Conservation (phyloP, 2,329 filamentous ascomycete genomes). For the Nemania sp. region DNA sequence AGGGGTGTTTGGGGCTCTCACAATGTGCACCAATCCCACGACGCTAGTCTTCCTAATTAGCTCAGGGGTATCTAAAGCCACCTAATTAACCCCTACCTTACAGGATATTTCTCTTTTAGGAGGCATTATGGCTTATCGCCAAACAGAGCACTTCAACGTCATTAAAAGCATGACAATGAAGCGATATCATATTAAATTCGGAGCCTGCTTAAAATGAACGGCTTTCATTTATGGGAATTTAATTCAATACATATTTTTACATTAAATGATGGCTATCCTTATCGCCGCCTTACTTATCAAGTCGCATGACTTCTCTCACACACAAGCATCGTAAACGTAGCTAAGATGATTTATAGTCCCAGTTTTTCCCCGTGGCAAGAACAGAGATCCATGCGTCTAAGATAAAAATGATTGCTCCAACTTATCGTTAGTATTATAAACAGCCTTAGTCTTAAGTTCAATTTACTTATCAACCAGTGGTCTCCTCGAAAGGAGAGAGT, state of each 20-base stretch:
- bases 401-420: no score
- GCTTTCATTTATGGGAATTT: background rate
- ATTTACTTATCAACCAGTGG: no score
- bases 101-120: slow-evolving; percentile 3
- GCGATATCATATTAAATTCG: background rate
- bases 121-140: slow-evolving; percentile 4
- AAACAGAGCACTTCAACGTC: background rate
- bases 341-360: no score
- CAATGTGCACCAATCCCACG: background rate
- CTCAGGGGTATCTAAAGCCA: background rate
- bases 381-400: no score
- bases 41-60: background rate
- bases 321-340: background rate
- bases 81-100: background rate
- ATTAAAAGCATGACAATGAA: background rate
- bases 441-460: no score
- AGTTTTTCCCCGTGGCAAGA: no score
- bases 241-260: background rate
- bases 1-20: slow-evolving; percentile 1
- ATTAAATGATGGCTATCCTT: no score
- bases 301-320: background rate
- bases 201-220: no score
- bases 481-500: no score
- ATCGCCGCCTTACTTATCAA: background rate
- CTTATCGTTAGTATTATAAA: no score